These are phyloP conservation scores for Amniculicola lignicola DNA, from an alignment of 495 filamentous ascomycete genomes.

Conservation along the genomic window DNA sequence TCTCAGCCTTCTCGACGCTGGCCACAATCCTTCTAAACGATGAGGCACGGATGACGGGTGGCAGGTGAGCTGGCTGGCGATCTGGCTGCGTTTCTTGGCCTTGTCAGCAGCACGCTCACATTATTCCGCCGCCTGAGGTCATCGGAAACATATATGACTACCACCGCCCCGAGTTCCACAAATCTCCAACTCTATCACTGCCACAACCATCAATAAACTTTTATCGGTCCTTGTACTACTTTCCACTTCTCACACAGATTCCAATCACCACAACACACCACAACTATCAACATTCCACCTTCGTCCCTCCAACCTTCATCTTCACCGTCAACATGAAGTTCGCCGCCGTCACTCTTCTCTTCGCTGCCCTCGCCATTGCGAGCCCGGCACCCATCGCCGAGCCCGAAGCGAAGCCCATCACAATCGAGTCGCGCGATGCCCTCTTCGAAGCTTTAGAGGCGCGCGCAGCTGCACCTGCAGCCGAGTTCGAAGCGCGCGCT, in stretches of 20 bases:
- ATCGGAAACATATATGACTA: neutral
- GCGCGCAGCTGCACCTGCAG: neutral
- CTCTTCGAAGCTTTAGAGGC: conserved; percentile 3
- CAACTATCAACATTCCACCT: neutral
- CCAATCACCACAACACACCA: neutral
- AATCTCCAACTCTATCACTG: neutral
- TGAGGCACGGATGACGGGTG: no score
- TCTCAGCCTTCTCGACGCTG: no score
- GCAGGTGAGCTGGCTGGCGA: no score
- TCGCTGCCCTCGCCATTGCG: conserved; percentile 23
- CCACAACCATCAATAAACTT: neutral
- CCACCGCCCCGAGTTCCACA: neutral
- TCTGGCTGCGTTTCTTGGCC: no score
- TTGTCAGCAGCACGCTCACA: no score
- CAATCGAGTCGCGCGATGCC: no score
- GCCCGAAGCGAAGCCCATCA: neutral
- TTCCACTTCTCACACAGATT: neutral
- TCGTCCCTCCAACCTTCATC: neutral
- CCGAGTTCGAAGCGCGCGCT: conserved; percentile 14
- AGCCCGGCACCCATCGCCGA: conserved; percentile 11
- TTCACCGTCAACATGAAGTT: conserved; percentile 21
- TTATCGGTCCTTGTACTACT: neutral
- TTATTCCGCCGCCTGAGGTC: no score
- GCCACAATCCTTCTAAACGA: no score
- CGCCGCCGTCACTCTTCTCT: conserved; percentile 18